Evolutionary conservation across 176 grass and related monocot species (phyloP).

Genomic region (Triticum timopheevii): DNA sequence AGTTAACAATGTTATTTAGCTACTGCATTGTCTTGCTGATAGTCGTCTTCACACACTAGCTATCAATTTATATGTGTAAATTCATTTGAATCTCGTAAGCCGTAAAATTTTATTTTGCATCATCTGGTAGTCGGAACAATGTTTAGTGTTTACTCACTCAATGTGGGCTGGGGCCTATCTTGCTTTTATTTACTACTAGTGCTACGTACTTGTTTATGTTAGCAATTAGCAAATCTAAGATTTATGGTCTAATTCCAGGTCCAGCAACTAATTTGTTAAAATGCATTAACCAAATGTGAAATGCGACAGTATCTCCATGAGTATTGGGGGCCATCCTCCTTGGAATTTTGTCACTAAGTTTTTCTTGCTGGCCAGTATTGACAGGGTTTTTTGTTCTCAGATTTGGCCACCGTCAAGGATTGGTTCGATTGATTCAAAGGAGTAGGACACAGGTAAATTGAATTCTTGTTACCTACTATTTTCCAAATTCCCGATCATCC

Average conservation of each 20-base stretch:
- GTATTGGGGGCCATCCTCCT: neutral
- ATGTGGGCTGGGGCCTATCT: neutral
- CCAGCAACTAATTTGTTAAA: neutral
- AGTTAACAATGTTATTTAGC: neutral
- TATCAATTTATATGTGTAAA: neutral
- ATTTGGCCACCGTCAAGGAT: conserved; percentile 49
- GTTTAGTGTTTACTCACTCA: neutral
- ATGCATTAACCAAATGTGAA: neutral
- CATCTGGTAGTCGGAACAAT: neutral
- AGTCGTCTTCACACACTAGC: neutral
- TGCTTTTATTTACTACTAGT: neutral
- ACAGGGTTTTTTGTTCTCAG: conserved; percentile 30
- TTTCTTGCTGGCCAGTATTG: conserved; percentile 13
- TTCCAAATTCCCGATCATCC: neutral
- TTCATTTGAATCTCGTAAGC: neutral
- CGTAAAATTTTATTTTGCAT: neutral
- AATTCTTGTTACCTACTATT: neutral
- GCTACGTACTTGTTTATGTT: neutral
- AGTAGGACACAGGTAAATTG: conserved; percentile 32
- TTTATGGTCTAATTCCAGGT: neutral
- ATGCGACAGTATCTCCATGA: neutral
- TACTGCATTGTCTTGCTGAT: neutral
- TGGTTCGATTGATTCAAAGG: conserved; percentile 45
- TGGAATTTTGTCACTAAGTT: neutral
- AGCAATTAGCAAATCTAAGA: neutral